Evolutionary conservation across 2,329 filamentous ascomycete species (phyloP), one percentile per base, ranked within the genome.

Genomic region (Diplocarpon rosae): DNA sequence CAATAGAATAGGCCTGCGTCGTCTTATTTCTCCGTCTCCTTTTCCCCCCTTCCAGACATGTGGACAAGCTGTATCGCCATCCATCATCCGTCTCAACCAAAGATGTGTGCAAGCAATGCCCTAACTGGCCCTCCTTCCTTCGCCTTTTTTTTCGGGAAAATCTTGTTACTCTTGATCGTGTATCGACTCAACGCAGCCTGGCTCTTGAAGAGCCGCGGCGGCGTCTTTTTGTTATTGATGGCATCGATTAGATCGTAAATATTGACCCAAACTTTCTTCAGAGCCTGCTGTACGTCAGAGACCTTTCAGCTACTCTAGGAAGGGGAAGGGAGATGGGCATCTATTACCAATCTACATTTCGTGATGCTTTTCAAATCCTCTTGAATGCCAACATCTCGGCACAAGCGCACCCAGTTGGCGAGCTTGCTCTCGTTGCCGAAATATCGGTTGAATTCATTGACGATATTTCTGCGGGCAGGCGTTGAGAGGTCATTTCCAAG

Each of bases 161-260:
- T 54, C 45, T 64, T 69, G 10, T 60, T 37, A 0, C 57, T 65
- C 0, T 40, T 33, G 0, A 46, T 31, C 1, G 66, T 71, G 51
- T 69, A 70, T 0, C 39, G 4, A 0, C 60, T 48, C 2, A 75
- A 64, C 3, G 56, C 52, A 0, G 44, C 31, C 66, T 1, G 14
- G 6, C 30, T 32, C n/a, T 32, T 14, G 30, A 32, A 32, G 50
- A 70, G 72, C 28, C 55, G 58, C 1, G 13, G 48, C 2, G 68
- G 60, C 0, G 48, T 37, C 15, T 33, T 42, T 1, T 57, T 59
- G 11, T 46, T 49, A n/a, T 31, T 43, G 17, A 64, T 43, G 9
- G 63, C 65, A 0, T 59, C 50, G 6, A 75, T 55, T 45, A 75
- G 69, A 54, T 75, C 71, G 24, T 48, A 49, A 31, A 75, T 73